phyloP scores from a whole-genome alignment of 2,329 filamentous ascomycete genomes.

The Clonostachys byssicola region DNA sequence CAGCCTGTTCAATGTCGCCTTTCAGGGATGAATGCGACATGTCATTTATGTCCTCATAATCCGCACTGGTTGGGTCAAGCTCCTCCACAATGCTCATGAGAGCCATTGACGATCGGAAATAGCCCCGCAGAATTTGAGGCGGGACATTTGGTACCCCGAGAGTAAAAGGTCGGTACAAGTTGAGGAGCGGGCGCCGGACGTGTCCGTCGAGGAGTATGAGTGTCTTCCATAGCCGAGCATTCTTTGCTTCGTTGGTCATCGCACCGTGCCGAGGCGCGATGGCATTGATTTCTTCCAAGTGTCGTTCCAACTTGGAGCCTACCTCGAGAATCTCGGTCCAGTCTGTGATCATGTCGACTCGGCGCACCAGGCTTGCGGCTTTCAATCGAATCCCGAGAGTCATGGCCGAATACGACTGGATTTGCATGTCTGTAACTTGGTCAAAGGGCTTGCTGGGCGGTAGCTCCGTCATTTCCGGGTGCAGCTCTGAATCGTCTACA shows the following conservation, averaged over 20 bases:
- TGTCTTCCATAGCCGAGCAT: slow-evolving; percentile 46
- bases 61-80: slow-evolving; percentile 39
- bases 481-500: slow-evolving; percentile 46
- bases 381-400: slow-evolving; percentile 44
- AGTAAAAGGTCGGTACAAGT: slow-evolving; percentile 50
- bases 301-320: slow-evolving; percentile 46
- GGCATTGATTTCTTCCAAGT: slow-evolving; percentile 49
- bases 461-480: slow-evolving; percentile 40
- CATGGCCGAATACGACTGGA: slow-evolving; percentile 48
- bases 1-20: slow-evolving; percentile 50
- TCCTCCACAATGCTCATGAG: slow-evolving; percentile 53
- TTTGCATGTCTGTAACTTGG: slow-evolving; percentile 45
- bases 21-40: slow-evolving; percentile 50
- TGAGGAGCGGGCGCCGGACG: slow-evolving; percentile 44
- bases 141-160: slow-evolving; percentile 45
- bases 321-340: slow-evolving; percentile 49
- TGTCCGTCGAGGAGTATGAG: slow-evolving; percentile 50
- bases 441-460: slow-evolving; percentile 46
- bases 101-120: slow-evolving; percentile 49
- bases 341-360: slow-evolving; percentile 46
- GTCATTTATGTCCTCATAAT: slow-evolving; percentile 42
- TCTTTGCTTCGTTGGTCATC: slow-evolving; percentile 30
- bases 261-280: slow-evolving; percentile 42
- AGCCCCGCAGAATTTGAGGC: slow-evolving; percentile 44
- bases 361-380: slow-evolving; percentile 44